Evolutionary conservation across 1,284 basidiomycete genomes (phyloP).

Genomic region (Ceratobasidium sp.): DNA sequence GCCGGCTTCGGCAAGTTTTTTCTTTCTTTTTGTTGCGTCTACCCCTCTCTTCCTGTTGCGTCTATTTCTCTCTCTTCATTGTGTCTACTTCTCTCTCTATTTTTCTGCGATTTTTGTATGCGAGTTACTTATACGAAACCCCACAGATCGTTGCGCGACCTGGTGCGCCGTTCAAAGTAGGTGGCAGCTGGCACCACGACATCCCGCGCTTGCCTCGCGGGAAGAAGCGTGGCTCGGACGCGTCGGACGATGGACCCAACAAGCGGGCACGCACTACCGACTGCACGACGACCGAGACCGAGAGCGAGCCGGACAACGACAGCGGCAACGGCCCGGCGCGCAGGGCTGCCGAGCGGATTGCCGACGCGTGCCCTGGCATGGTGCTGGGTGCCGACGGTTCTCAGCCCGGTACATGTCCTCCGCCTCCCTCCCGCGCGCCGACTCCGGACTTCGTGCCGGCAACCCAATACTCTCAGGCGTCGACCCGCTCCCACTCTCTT

Average conservation of each 20-base stretch:
- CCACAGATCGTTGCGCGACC: not conserved
- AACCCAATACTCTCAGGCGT: too few species aligned
- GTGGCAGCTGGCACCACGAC: conserved; percentile 23
- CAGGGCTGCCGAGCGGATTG: not conserved
- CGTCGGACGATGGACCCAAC: not conserved
- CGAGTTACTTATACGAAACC: not conserved
- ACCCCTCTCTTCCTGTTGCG: too few species aligned
- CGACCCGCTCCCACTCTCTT: too few species aligned
- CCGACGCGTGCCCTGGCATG: not conserved
- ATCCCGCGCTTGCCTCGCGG: not conserved
- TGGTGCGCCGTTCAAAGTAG: conserved; percentile 17
- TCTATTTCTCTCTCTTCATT: not conserved
- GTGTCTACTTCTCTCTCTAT: too few species aligned
- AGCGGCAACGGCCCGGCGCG: not conserved
- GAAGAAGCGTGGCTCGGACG: not conserved
- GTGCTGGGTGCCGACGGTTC: not conserved
- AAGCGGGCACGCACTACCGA: not conserved
- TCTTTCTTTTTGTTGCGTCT: not conserved
- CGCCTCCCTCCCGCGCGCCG: not conserved
- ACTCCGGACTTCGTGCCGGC: not conserved
- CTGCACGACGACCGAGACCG: not conserved
- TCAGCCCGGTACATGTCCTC: not conserved
- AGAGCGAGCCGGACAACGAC: not conserved
- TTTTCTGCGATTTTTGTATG: too few species aligned
- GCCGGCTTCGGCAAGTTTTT: conserved; percentile 10